Conservation (phyloP, 148 eudicot genomes). For the Oxyria digyna region DNA sequence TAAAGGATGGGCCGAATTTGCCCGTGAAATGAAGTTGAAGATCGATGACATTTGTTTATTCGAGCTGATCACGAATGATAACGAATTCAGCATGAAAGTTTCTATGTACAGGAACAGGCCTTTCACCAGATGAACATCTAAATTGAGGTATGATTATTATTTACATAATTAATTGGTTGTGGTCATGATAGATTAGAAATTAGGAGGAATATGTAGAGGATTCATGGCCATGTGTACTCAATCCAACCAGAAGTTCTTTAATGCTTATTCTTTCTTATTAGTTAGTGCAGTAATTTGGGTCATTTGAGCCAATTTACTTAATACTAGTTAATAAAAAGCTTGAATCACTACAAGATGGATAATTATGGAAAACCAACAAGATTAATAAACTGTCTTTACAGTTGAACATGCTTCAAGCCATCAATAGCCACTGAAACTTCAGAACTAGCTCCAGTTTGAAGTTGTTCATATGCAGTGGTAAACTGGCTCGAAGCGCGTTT, state of each 20-base stretch:
- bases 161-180: neutral
- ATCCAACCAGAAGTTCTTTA: too few species aligned
- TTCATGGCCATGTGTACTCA: too few species aligned
- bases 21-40: neutral
- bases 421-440: slow-evolving; percentile 7
- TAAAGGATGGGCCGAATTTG: neutral
- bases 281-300: too few species aligned
- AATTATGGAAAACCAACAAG: neutral
- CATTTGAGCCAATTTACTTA: too few species aligned
- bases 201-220: neutral
- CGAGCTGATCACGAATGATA: neutral
- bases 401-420: slow-evolving; percentile 4
- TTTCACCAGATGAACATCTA: neutral
- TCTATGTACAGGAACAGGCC: neutral
- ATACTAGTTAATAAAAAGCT: too few species aligned
- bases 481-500: slow-evolving; percentile 12
- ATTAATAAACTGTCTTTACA: neutral
- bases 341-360: too few species aligned
- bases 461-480: neutral
- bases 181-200: neutral
- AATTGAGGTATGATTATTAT: neutral
- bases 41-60: neutral
- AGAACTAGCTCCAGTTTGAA: neutral
- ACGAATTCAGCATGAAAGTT: neutral
- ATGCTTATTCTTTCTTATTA: too few species aligned